Evolutionary conservation across 2,329 filamentous ascomycete species (phyloP), one percentile per base, ranked within the genome.

Genomic region (Ophiostoma piceae): DNA sequence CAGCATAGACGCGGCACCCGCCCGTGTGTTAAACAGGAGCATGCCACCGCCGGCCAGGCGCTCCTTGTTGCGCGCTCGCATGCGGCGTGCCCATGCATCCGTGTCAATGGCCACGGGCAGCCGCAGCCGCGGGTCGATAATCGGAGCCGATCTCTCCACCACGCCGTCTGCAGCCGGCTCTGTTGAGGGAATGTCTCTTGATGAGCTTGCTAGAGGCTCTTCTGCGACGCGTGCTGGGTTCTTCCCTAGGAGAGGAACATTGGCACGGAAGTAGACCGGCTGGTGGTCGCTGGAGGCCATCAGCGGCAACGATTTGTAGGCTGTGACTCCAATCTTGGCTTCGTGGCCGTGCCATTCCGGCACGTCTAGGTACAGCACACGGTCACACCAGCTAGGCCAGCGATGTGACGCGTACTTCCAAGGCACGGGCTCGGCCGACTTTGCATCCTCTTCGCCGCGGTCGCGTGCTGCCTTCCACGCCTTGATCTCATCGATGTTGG

Each of bases 371-470:
- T 88, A 98, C 26, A 98, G 82, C 26, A 98, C 89, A 3, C 95
- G 88, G 79, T 98, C 95, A 75, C 93, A 97, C 95, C 94, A 98
- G 76, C 90, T 89, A 0, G 95, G 94, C 84, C 92, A 96, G 65
- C 95, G 88, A 77, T 96, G 91, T 70, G 83, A 82, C 8, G 93
- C 91, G 86, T 93, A 97, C 41, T 82, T 80, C 89, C 90, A 94
- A 12, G 82, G 80, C 3, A 84, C 79, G 2, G 80, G 71, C 2
- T 68, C 62, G 3, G 11, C 22, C 3, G 69, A 39, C 7, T 39
- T 35, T 22, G 32, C 19, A 16, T 39, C 60, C 19, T 35, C 14
- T 3, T 32, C 39, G 29, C 57, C 57, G 19, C 29, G 22, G 37
- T 51, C 72, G 16, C 77, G 32, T 39, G 14, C 66, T n/a, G 26